A percentile compares a stretch with the other conserved stretches of the same genome.
Evolutionary conservation across 192 early-diverging fungal species (phyloP).

Genomic region (Podila verticillata): DNA sequence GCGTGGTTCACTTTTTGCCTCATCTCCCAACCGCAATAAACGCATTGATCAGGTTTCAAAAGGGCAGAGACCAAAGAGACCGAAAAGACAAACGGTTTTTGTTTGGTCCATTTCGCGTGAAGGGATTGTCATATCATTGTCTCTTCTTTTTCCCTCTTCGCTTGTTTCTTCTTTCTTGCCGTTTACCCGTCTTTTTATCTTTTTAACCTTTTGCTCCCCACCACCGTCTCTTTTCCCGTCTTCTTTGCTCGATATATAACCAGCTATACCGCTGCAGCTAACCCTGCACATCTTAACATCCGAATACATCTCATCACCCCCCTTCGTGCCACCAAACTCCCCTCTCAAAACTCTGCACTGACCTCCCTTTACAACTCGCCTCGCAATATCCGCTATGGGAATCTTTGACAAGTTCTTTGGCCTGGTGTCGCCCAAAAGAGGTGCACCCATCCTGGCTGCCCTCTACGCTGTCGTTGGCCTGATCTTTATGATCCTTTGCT

Average conservation of each 20-base stretch:
- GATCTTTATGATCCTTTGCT: slow-evolving; percentile 36
- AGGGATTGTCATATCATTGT: too few species aligned
- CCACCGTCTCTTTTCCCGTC: background rate
- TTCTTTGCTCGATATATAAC: background rate
- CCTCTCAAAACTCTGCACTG: background rate
- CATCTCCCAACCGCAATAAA: too few species aligned
- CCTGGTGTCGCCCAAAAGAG: slow-evolving; percentile 6
- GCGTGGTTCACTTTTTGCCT: too few species aligned
- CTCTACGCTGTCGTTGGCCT: slow-evolving; percentile 19
- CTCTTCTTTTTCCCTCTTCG: background rate
- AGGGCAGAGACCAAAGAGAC: too few species aligned
- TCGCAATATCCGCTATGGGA: slow-evolving; percentile 3
- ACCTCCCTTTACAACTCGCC: background rate
- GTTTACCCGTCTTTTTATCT: background rate
- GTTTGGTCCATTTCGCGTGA: too few species aligned
- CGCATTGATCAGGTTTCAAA: too few species aligned
- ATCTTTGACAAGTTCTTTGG: slow-evolving; percentile 40
- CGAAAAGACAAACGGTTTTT: too few species aligned
- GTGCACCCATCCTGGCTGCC: slow-evolving; percentile 14
- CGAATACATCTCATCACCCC: too few species aligned
- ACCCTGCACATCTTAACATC: too few species aligned
- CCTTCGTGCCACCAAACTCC: background rate
- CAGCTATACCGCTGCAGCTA: too few species aligned
- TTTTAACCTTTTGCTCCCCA: too few species aligned
- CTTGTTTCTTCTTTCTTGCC: background rate